Evolutionary conservation across 139 green algal species (phyloP), one percentile per base, ranked within the genome.

Genomic region (Diplosphaera chodatii): DNA sequence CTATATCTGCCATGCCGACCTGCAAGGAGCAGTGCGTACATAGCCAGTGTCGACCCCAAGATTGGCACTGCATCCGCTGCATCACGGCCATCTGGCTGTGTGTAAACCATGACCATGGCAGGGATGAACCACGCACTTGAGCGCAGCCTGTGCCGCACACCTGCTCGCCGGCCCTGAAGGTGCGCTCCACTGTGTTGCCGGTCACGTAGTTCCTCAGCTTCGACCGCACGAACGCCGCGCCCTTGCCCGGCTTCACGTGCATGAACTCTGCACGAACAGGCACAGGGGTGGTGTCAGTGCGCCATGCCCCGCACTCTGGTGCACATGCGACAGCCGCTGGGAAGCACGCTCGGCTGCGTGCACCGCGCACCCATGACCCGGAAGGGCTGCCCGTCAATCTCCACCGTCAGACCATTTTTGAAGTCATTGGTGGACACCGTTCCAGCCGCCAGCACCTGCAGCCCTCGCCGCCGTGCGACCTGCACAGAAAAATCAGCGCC

Each of bases 181-280:
- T 99, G 77, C 94, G 92, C 67, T 98, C 95, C 0, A 96, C 80
- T 5, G 86, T 91, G 74, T 89, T 93, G 6, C 85, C 84, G 1
- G 90, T 97, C 34, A 99, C 77, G 76, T 90, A 95, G 84, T 98
- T 98, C 74, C 94, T 96, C 0, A 99, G 83, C 88, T 99, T 99
- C 29, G 92, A 89, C 41, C 96, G 88, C 64, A 99, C 94, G 78
- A 99, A 99, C 4, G 96, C 94, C 15, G 91, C 82, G 16, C 95
- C 96, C 78, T 98, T 99, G 55, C 96, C 96, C 34, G 96, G 96
- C 88, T 99, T 99, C 1, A 99, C 95, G 79, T 99, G 95, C 70
- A 98, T 77, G 78, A 98, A 98, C 78, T 99, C 96, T 89, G 80
- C 72, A 75, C n/a, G n/a, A 25, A 34, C 5, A n/a, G 4, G 20